Conservation (phyloP, 176 grass and related monocot species). For the Bromus sterilis region DNA sequence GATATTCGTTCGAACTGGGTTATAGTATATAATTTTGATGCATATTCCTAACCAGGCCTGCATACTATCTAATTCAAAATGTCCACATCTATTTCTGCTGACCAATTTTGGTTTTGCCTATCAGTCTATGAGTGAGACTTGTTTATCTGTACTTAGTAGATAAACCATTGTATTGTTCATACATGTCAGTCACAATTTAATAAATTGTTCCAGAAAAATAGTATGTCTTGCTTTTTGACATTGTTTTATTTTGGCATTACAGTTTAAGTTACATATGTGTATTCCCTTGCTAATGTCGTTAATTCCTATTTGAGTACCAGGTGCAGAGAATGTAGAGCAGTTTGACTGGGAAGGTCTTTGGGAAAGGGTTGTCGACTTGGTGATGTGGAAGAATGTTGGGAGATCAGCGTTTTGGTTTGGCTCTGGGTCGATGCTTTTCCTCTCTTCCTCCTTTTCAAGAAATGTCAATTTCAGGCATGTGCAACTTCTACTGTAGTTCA, state of each 20-base stretch:
- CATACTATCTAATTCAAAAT: not conserved
- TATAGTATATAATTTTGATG: not conserved
- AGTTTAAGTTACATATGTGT: not conserved
- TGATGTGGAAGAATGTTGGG: constrained; percentile 68
- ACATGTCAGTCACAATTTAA: not conserved
- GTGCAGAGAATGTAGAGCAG: not conserved
- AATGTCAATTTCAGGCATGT: constrained; percentile 52
- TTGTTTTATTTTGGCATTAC: not conserved
- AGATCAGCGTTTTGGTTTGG: constrained; percentile 78
- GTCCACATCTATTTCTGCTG: not conserved
- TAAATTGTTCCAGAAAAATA: not conserved
- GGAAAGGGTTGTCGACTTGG: constrained; percentile 40
- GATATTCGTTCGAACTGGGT: not conserved
- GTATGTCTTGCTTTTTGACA: not conserved
- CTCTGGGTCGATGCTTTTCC: constrained; percentile 50
- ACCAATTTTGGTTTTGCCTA: not conserved
- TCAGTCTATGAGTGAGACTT: not conserved
- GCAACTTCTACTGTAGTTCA: constrained; percentile 4
- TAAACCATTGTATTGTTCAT: not conserved
- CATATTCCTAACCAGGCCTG: not conserved
- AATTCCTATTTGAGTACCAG: not conserved
- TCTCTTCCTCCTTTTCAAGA: constrained; percentile 56
- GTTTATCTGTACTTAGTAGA: not conserved
- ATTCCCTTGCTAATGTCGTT: not conserved
- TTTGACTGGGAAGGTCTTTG: constrained; percentile 18